A percentile compares a stretch with the other conserved stretches of the same genome.
These are phyloP conservation scores for Corymbia calophylla DNA, from an alignment of 441 rosid genomes.

Conservation along the genomic window DNA sequence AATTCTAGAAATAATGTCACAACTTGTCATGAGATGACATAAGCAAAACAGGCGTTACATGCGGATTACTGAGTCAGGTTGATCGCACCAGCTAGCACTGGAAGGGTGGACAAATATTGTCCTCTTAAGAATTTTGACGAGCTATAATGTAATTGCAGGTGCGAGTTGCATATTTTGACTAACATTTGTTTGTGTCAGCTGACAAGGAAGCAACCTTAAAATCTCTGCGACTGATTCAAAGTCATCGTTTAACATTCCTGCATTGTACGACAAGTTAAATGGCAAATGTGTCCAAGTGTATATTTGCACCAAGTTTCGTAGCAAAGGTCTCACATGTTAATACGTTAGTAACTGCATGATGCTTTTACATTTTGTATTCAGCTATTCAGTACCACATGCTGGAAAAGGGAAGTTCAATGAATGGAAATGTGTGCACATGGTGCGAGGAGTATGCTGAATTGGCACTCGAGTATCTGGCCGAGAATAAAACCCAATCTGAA, in stretches of 20 bases:
- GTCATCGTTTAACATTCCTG: background rate
- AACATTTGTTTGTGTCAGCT: background rate
- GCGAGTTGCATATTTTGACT: background rate
- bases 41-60: background rate
- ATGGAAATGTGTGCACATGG: background rate
- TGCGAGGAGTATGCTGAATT: background rate
- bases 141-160: background rate
- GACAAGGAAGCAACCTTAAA: background rate
- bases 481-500: slow-evolving; percentile 8
- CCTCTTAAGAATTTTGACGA: background rate
- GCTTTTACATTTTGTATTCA: background rate
- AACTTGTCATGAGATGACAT: background rate
- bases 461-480: background rate
- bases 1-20: background rate
- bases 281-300: background rate
- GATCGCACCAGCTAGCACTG: background rate
- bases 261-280: background rate
- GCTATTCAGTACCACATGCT: background rate
- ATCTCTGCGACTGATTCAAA: background rate
- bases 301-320: background rate
- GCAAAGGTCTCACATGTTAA: background rate
- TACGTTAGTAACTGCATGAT: background rate
- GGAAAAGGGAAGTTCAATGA: background rate
- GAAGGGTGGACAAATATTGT: background rate
- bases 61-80: background rate